Evolutionary conservation across 805 yeast genomes (phyloP).

Genomic region (Priceomyces haplophilus): DNA sequence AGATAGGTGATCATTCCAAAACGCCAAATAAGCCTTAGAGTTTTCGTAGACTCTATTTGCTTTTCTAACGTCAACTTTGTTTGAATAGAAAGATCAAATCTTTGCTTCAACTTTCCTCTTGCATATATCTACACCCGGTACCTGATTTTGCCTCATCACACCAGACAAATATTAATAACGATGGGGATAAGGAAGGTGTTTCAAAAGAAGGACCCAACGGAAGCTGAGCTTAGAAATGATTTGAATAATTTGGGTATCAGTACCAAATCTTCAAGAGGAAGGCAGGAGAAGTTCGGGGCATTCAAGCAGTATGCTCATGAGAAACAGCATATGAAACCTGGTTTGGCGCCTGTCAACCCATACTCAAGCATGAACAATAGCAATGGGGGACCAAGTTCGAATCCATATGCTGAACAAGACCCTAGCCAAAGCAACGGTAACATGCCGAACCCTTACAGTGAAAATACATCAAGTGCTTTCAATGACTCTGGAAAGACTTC

Average conservation of each 20-base stretch:
- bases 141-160: too few relatives aligned
- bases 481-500: slow-evolving; percentile 3
- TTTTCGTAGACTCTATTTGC: too few relatives aligned
- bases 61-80: too few relatives aligned
- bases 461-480: slow-evolving; percentile 8
- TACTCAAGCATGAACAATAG: slow-evolving; percentile 30
- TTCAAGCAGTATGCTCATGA: slow-evolving; percentile 49
- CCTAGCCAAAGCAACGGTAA: slow-evolving; percentile 2
- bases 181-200: slow-evolving; percentile 49
- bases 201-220: slow-evolving; percentile 48
- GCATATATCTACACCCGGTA: too few relatives aligned
- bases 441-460: slow-evolving; percentile 4
- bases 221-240: slow-evolving; percentile 41
- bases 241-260: slow-evolving; percentile 42
- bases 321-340: slow-evolving; percentile 31
- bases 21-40: too few relatives aligned
- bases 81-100: too few relatives aligned
- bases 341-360: slow-evolving; percentile 41
- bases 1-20: too few relatives aligned
- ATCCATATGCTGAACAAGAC: slow-evolving; percentile 9
- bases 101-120: too few relatives aligned
- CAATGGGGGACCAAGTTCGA: slow-evolving; percentile 3
- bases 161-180: slow-evolving; percentile 3
- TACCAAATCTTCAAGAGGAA: slow-evolving; percentile 28
- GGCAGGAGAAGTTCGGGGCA: slow-evolving; percentile 49